Evolutionary conservation across 495 filamentous ascomycete genomes (phyloP), one percentile per base, ranked within the genome.

Genomic region (Staphylotrichum tortipilum): DNA sequence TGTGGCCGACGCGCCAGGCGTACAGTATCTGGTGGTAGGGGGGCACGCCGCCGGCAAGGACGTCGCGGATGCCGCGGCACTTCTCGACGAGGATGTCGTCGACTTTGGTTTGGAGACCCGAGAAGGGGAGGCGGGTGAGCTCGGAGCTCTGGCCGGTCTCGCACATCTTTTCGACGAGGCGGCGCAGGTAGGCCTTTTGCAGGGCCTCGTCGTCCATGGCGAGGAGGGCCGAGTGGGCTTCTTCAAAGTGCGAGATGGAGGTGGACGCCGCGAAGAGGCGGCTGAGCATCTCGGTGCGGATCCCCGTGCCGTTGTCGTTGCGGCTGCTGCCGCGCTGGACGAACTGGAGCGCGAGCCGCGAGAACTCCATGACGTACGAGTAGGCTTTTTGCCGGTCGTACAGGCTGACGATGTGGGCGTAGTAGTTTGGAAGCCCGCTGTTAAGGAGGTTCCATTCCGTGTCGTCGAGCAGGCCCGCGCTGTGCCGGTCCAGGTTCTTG

Each of bases 11-110:
- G 44, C 94, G 82, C 77, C 88, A 97, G 18, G 89, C 81, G 56
- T 94, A 92, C 23, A 97, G 79, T 36, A 95, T 82, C 56, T 88
- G 84, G 60, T 84, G 84, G 65, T 85, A 90, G 7, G 80, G 82
- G 1, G 78, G n/a, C n/a, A n/a, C n/a, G n/a, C n/a, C 72, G 21
- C 76, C 78, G 18, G 70, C 68, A 35, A 72, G 62, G 28, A 86
- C 74, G 54, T 82, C 81, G 18, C 76, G 61, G 21, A 76, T 74
- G 9, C 72, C 70, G 26, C 72, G 70, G 58, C 79, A 83, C 62
- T 79, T 77, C 26, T 81, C 80, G 30, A 74, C 65, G 8, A 97
- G 77, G 19, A 84, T 79, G 23, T 83, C 81, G 59, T 98, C 92
- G 31, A 95, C 85, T 18, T 81, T 75, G 34, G 77, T 75, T 50